These are phyloP conservation scores for Cucumis hystrix DNA, from an alignment of 306 rosid genomes.

Conservation along the genomic window DNA sequence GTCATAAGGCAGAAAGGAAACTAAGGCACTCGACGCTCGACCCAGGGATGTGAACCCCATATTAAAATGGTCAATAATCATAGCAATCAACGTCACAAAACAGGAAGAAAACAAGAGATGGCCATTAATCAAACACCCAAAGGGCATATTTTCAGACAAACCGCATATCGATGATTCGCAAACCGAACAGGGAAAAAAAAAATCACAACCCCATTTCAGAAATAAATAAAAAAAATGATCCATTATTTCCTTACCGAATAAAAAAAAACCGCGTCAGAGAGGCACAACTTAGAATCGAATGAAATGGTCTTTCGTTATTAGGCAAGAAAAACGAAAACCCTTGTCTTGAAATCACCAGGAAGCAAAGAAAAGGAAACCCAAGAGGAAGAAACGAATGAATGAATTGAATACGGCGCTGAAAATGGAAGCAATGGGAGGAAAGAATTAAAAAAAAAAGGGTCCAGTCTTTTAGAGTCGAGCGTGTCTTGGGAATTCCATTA, in stretches of 20 bases:
- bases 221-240: neutral
- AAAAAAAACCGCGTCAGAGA: neutral
- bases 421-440: neutral
- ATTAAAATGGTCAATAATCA: too few relatives aligned
- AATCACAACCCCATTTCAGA: conserved; percentile 23
- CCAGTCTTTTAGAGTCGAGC: neutral
- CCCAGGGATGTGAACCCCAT: too few relatives aligned
- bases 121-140: neutral
- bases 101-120: neutral
- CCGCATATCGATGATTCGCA: conserved; percentile 13
- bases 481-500: neutral
- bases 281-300: neutral
- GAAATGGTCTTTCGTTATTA: conserved; percentile 9
- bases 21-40: too few relatives aligned
- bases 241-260: neutral
- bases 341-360: conserved; percentile 17
- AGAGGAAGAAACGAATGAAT: conserved; percentile 4
- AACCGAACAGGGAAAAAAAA: conserved; percentile 22
- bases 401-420: neutral
- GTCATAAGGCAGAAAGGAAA: too few relatives aligned
- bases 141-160: conserved; percentile 9
- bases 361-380: conserved; percentile 20
- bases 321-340: neutral
- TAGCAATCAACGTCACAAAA: too few relatives aligned
- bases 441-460: neutral